These are phyloP conservation scores for Pyrus hybrid DNA, from an alignment of 331 rosid species.

Conservation along the genomic window DNA sequence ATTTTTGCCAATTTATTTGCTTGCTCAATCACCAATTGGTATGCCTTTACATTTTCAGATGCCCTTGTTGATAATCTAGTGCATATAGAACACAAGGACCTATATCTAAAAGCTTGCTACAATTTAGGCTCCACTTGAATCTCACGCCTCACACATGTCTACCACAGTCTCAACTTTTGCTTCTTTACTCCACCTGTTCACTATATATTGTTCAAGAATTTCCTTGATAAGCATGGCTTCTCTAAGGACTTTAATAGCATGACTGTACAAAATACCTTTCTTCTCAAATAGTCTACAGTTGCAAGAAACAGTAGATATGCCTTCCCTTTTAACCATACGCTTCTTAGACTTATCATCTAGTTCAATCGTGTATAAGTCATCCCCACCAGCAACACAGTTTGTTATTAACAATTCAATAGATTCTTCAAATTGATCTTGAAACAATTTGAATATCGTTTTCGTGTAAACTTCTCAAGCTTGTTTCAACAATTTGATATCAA, in stretches of 20 bases:
- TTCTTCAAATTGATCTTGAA: background rate
- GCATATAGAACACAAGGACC: background rate
- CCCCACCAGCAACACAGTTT: background rate
- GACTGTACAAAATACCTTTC: background rate
- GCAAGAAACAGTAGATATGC: background rate
- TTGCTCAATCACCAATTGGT: no score
- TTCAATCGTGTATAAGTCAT: background rate
- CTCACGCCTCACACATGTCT: background rate
- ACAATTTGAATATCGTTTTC: background rate
- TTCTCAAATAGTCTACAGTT: background rate
- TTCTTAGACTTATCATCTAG: background rate
- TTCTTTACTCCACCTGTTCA: background rate
- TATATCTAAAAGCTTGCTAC: background rate
- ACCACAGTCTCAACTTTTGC: background rate
- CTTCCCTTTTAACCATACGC: background rate
- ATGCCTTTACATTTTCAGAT: no score
- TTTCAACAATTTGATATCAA: background rate
- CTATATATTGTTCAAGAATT: background rate
- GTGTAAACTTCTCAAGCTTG: background rate
- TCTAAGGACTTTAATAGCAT: background rate
- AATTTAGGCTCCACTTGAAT: background rate
- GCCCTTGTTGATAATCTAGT: background rate
- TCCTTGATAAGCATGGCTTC: background rate
- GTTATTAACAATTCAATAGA: background rate
- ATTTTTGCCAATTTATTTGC: no score